phyloP scores from a whole-genome alignment of 1,139 yeast species.

The Kodamaea alishanica region DNA sequence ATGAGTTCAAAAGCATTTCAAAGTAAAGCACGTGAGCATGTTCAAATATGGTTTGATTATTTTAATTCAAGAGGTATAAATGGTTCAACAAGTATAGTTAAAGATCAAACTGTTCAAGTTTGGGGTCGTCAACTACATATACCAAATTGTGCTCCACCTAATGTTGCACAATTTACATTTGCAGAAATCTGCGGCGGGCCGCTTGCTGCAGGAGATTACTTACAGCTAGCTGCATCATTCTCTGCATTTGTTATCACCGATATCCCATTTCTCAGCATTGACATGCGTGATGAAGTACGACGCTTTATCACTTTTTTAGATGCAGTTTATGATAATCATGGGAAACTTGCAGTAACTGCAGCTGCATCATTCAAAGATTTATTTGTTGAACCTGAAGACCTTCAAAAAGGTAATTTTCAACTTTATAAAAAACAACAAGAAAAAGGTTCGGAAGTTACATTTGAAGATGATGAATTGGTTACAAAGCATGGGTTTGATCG shows the following conservation, averaged over 20 bases:
- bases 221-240: slow-evolving; percentile 75
- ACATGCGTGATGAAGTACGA: slow-evolving; percentile 78
- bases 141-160: slow-evolving; percentile 71
- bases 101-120: slow-evolving; percentile 48
- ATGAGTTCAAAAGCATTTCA: slow-evolving; percentile 51
- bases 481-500: slow-evolving; percentile 71
- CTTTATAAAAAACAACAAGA: slow-evolving; percentile 36
- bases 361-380: slow-evolving; percentile 81
- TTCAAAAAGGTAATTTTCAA: slow-evolving; percentile 53
- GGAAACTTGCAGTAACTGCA: slow-evolving; percentile 82
- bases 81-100: slow-evolving; percentile 5
- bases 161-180: slow-evolving; percentile 87
- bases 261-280: slow-evolving; percentile 77
- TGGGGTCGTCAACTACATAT: slow-evolving; percentile 87
- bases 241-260: slow-evolving; percentile 82
- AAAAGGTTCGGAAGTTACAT: slow-evolving; percentile 38
- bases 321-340: slow-evolving; percentile 89
- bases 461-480: slow-evolving; percentile 60
- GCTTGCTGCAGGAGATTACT: slow-evolving; percentile 92
- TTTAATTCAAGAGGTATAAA: slow-evolving; percentile 49
- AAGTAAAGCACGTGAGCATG: slow-evolving; percentile 59
- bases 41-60: slow-evolving; percentile 71
- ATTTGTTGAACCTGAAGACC: slow-evolving; percentile 79
- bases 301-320: slow-evolving; percentile 91
- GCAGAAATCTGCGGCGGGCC: slow-evolving; percentile 82